These are phyloP conservation scores for Leishmania major DNA, from an alignment of 208 protist genomes.

Conservation along the genomic window DNA sequence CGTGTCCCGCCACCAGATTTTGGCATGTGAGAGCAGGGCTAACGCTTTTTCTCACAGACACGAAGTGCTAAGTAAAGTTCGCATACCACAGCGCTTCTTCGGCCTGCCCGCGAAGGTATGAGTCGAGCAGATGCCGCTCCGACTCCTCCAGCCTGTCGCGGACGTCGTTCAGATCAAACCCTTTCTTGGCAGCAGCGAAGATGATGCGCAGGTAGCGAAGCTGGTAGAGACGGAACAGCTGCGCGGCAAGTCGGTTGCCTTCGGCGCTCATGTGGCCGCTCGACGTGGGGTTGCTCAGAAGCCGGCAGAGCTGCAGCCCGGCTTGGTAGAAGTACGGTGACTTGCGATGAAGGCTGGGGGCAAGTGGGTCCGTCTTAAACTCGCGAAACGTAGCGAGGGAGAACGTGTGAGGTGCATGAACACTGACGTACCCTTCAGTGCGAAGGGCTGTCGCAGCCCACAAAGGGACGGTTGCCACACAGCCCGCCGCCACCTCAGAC, in stretches of 20 bases:
- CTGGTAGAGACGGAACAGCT: constrained; percentile 79
- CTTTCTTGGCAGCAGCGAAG: constrained; percentile 62
- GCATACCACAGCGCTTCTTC: constrained; percentile 57
- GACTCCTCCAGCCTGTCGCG: constrained; percentile 70
- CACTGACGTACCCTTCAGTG: constrained; percentile 46
- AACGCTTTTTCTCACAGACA: neutral
- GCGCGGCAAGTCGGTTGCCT: constrained; percentile 67
- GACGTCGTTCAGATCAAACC: constrained; percentile 74
- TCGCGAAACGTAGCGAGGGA: constrained; percentile 69
- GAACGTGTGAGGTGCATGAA: constrained; percentile 55
- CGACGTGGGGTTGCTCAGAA: constrained; percentile 53
- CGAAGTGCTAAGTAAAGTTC: constrained; percentile 15
- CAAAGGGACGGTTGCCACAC: constrained; percentile 54
- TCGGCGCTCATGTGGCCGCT: constrained; percentile 43
- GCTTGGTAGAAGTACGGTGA: constrained; percentile 77
- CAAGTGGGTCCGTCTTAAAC: constrained; percentile 79
- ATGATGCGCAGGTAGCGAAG: constrained; percentile 79
- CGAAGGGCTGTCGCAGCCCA: constrained; percentile 68
- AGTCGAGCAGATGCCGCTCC: constrained; percentile 63
- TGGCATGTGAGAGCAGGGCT: neutral
- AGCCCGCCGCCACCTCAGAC: constrained; percentile 52
- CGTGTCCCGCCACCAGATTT: neutral
- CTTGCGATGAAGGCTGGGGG: constrained; percentile 58
- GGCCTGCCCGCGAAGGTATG: constrained; percentile 40
- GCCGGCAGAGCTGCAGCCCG: constrained; percentile 52